A percentile compares a stretch with the other conserved stretches of the same genome.
Conservation (phyloP, 306 rosid species). For the Urtica urens region DNA sequence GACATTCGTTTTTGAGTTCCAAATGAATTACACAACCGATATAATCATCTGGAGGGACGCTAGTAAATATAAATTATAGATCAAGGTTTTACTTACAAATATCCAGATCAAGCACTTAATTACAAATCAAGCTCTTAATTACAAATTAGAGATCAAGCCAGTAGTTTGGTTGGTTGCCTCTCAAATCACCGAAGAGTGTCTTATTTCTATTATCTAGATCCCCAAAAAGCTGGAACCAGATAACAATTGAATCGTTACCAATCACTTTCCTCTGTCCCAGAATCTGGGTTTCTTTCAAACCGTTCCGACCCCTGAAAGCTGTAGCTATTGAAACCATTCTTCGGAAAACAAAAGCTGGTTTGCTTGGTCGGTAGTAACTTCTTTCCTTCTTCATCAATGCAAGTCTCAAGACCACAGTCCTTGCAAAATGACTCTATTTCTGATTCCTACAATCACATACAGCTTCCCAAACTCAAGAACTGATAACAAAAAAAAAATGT, state of each 20-base stretch:
- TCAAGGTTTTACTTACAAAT: too few species aligned
- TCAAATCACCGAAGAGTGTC: too few species aligned
- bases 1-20: too few species aligned
- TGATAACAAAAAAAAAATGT: not conserved
- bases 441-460: slow-evolving; percentile 37
- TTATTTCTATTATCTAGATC: too few species aligned
- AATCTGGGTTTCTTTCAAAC: slow-evolving; percentile 21
- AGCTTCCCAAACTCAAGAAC: slow-evolving; percentile 3
- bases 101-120: too few species aligned
- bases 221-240: too few species aligned
- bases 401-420: slow-evolving; percentile 50
- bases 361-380: slow-evolving; percentile 62
- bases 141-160: too few species aligned
- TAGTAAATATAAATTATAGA: too few species aligned
- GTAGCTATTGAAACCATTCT: slow-evolving; percentile 36
- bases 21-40: too few species aligned
- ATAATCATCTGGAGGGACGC: too few species aligned
- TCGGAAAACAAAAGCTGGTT: slow-evolving; percentile 49
- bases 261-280: not conserved
- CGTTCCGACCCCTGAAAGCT: slow-evolving; percentile 42
- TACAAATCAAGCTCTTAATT: too few species aligned
- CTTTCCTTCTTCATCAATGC: slow-evolving; percentile 55
- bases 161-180: too few species aligned
- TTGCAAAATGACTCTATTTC: slow-evolving; percentile 57
- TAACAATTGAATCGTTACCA: not conserved